Evolutionary conservation across 768 basidiomycete genomes (phyloP), one percentile per base, ranked within the genome.

Genomic region (Nevesoporus exiguus): DNA sequence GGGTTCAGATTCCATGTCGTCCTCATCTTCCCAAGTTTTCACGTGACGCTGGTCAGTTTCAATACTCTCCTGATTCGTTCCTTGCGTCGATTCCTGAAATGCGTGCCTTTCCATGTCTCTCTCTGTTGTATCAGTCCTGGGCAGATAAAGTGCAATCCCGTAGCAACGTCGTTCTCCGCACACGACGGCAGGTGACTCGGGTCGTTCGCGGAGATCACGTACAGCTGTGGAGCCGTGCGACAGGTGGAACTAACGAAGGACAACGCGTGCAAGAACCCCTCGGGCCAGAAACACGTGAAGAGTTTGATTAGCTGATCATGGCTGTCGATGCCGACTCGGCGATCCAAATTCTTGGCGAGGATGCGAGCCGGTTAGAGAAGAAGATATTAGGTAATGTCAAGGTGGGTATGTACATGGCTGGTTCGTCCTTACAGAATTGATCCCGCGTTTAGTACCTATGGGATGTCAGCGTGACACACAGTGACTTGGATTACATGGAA

Each of bases 61-160:
- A 56, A 24, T 47, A 55, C 47, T 49, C 50, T 24, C 10, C 46
- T n/a, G 42, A 56, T 15, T 53, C 55, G 25, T 56, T 56, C 17
- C 60, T 61, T 22, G 59, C 49, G 4, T 58, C 56, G 1, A 36
- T 59, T 15, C 51, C 51, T 3, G 48, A 58, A 14, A 50, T 48
- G 46, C 41, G 46, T 22, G 46, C 59, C 6, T 48, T 60, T 41
- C 57, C 57, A 2, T 33, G 41, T 9, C 31, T 48, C 9, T 58
- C 49, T 3, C 30, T 47, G 1, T 24, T 54, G n/a, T 54, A 59
- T 39, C 48, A 51, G 25, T 19, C 37, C 2, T 45, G 43, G 30
- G 39, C 39, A 2, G 44, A 41, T n/a, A 21, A 42, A 34, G 52
- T 47, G 5, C 55, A 55, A 27, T 55, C 55, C 33, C 11, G 44